Evolutionary conservation across 371 early-diverging fungal genomes (phyloP), one percentile per base, ranked within the genome.

Genomic region (Rhizopus delemar): DNA sequence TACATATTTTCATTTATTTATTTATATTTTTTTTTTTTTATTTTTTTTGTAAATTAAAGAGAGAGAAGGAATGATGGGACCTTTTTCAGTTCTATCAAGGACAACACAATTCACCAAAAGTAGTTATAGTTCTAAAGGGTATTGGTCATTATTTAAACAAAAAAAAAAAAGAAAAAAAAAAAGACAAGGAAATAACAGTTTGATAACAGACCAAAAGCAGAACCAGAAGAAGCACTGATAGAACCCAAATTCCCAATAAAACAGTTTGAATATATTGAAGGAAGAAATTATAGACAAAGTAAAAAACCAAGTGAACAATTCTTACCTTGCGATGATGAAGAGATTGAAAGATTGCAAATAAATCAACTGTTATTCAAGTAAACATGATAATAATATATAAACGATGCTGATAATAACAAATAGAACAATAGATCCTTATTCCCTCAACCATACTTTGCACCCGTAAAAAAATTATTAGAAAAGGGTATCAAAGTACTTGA

Each of bases 251-350:
- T 76, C 35, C 71, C 69, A 28, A 57, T 68, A 29, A 46, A 52
- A 29, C 57, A 63, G 8, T 69, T 60, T 49, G 73, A 76, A 22
- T 70, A 66, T 41, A 43, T 73, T 5, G 71, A 73, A 50, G 77
- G 77, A 8, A 53, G 77, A 8, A 65, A 70, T 31, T 75, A 65
- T 48, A 56, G 54, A 41, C 65, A 60, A 22, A 48, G 62, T 8
- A 61, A 56, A 12, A 55, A 46, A 15, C 55, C 57, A 9, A 63
- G 56, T 28, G 57, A 63, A 31, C 58, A 66, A 28, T 68, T 78
- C 15, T 52, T 78, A 51, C 78, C 78, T 31, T 72, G 70, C 45
- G 78, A 78, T 63, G 78, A 78, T 45, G 78, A 78, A 45, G 78
- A 78, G 60, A 61, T 66, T 41, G 78, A 78, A 46, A 59, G 78